Base-by-base conservation (phyloP, 1,284 basidiomycete genomes). In the Porodaedalea pini region DNA sequence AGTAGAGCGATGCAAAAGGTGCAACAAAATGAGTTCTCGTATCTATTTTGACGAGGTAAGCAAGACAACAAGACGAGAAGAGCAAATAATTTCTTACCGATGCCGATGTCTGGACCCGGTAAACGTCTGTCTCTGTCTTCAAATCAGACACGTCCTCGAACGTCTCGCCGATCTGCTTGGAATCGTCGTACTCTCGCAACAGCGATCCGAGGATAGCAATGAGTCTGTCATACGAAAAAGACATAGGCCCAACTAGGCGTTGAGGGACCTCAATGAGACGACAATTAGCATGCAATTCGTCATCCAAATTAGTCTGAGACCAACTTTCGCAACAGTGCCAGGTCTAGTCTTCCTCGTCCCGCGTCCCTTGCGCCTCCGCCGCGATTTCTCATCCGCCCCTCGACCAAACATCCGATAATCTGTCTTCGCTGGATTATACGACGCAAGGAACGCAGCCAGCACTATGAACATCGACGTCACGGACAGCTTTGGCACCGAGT, bases 381-480 rank as follows among this genome's bases (percentile, higher is more conserved):
- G 72, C 64, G 83, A 85, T 61, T 85, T 81, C 64, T 87, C 86
- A 56, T 87, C 83, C 31, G 81, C 66, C 0, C 85, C 83, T 11
- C 87, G 69, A 4, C 88, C 88, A 69, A 94, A 92, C 78, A 94
- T 86, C 29, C 88, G 76, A 62, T 92, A 56, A 69, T 97, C 94
- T 4, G 84, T 85, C 65, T 86, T 88, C 0, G 85, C 70, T 0
- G 94, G 93, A 68, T 97, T 97, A 58, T 88, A 91, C 45, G 89
- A 92, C 1, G 92, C 92, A 32, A 95, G 73, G 68, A 88, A 97
- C 0, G 88, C 82, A 0, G 93, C 90, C 6, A 96, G 70, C 10
- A 96, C 73, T 17, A 96, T 77, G 65, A 87, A 94, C 62, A 88
- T 88, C 11, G 83, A 83, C 70, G 88, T 76, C 0, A 78, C 70